Base-by-base conservation (phyloP, 345 rosid genomes). In the Pugionium dolabratum region DNA sequence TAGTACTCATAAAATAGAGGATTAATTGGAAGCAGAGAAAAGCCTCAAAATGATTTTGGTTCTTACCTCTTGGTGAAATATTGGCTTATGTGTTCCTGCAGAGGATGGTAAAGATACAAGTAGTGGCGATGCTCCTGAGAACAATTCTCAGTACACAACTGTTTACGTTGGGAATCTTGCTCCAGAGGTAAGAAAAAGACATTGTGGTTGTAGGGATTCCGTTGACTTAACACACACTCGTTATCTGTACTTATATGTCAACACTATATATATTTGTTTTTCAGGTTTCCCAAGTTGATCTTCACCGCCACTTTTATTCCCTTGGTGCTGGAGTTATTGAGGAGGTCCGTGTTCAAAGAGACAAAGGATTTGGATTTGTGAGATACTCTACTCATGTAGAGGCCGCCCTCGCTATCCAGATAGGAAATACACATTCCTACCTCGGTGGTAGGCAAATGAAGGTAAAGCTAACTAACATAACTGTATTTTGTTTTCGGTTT, bases 281-380 rank as follows among this genome's bases (percentile, higher is more conserved):
- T 4, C 72, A 82, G 85, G 81, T 79, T 9, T 75, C 81, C 28
- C 80, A 79, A 71, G 77, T 64, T 52, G 86, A 82, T 52, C 80
- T 82, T 52, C 86, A 82, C 69, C 78, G 76, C 60, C 86, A 79
- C 60, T 82, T 82, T 50, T 78, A 79, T 70, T 74, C 79, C 27
- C 80, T 82, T 62, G 81, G 83, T 40, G 83, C 78, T 59, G 86
- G 86, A 34, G 71, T 72, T 4, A 75, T 82, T 3, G 86, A 82
- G 52, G 86, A 82, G 54, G 81, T 82, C 35, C 81, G 81, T 6
- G 67, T 79, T 18, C 86, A 82, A 60, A 75, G 85, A 64, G 85
- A 79, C 69, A 82, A 82, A 77, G 85, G 85, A 44, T 82, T 79
- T 48, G 85, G 85, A 48, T 82, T 82, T 72, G 78, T 82, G 9